Evolutionary conservation across 2,329 filamentous ascomycete species (phyloP).

Genomic region (Penicillium capsulatum): DNA sequence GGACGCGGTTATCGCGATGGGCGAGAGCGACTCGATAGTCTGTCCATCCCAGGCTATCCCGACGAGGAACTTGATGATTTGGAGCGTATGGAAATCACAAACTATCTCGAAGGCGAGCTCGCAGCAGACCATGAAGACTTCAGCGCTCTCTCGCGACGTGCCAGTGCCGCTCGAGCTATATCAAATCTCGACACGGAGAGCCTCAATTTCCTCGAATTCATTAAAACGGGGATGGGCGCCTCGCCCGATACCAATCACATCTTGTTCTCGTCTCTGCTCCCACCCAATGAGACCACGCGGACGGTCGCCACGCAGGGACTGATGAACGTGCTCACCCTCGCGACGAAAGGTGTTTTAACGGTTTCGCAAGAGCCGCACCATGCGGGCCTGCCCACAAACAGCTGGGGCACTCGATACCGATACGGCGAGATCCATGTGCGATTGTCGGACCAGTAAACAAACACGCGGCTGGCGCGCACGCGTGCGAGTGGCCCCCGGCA

Average conservation of each 20-base stretch:
- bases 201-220: slow-evolving; percentile 60
- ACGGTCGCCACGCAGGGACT: slow-evolving; percentile 70
- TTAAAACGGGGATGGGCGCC: slow-evolving; percentile 46
- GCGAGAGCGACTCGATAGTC: slow-evolving; percentile 24
- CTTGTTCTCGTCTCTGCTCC: slow-evolving; percentile 65
- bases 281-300: slow-evolving; percentile 51
- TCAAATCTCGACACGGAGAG: slow-evolving; percentile 56
- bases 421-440: slow-evolving; percentile 31
- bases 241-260: slow-evolving; percentile 37
- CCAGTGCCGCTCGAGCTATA: slow-evolving; percentile 16
- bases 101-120: slow-evolving; percentile 34
- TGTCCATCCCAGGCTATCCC: slow-evolving; percentile 20
- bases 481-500: too few species aligned
- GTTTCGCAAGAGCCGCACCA: slow-evolving; percentile 56
- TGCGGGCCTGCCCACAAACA: slow-evolving; percentile 28
- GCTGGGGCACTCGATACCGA: slow-evolving; percentile 18
- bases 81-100: slow-evolving; percentile 21
- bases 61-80: slow-evolving; percentile 25
- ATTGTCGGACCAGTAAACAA: slow-evolving; percentile 9
- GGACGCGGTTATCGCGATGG: slow-evolving; percentile 44
- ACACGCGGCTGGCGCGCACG: too few species aligned
- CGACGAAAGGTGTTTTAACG: slow-evolving; percentile 59
- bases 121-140: slow-evolving; percentile 22
- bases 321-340: slow-evolving; percentile 67
- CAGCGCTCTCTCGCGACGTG: slow-evolving; percentile 37